Conservation (phyloP, 2,329 filamentous ascomycete genomes). For the Paraphoma chrysanthemicola region DNA sequence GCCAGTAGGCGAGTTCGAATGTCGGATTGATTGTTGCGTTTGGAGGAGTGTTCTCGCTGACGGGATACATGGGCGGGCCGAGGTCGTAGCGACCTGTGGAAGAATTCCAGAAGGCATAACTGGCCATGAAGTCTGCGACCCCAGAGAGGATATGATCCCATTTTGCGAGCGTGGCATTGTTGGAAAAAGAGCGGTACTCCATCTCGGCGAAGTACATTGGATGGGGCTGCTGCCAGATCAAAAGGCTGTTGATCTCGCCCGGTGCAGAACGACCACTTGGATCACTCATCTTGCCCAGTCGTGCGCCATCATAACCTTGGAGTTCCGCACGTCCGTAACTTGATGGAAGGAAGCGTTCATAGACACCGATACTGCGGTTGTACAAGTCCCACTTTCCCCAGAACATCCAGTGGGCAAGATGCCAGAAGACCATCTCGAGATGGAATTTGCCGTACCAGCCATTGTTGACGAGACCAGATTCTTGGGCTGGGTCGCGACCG, state of each 20-base stretch:
- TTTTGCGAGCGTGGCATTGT: constrained; percentile 52
- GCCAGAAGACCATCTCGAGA: constrained; percentile 64
- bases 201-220: constrained; percentile 66
- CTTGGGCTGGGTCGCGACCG: constrained; percentile 58
- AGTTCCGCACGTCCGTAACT: constrained; percentile 44
- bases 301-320: constrained; percentile 52
- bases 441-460: constrained; percentile 66
- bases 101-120: constrained; percentile 62
- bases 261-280: constrained; percentile 63
- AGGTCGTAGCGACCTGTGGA: constrained; percentile 61
- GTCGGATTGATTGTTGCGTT: constrained; percentile 65
- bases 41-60: constrained; percentile 65
- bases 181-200: constrained; percentile 58
- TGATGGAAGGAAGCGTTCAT: constrained; percentile 54
- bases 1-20: constrained; percentile 68
- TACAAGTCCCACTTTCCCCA: constrained; percentile 58
- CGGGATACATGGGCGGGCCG: constrained; percentile 60
- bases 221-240: constrained; percentile 70
- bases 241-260: constrained; percentile 66
- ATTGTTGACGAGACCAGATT: constrained; percentile 59
- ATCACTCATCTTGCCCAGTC: constrained; percentile 65
- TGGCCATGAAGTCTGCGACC: constrained; percentile 66
- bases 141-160: constrained; percentile 62
- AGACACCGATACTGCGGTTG: constrained; percentile 56
- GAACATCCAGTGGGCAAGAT: constrained; percentile 58